A percentile compares a stretch with the other conserved stretches of the same genome.
Evolutionary conservation across 2,329 filamentous ascomycete species (phyloP).

Genomic region (Talaromyces funiculosus): DNA sequence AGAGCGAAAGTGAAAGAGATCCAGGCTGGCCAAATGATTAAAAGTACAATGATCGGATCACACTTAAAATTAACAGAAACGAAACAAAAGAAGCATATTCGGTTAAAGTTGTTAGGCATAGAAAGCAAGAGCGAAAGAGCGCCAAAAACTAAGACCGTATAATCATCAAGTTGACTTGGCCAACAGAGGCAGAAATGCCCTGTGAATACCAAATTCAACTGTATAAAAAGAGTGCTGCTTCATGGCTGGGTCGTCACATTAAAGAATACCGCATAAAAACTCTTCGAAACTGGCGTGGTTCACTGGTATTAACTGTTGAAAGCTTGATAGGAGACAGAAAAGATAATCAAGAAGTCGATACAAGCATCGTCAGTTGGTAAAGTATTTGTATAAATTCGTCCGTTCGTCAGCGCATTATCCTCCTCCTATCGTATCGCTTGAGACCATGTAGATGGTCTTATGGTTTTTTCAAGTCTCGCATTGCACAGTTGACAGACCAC

Average conservation of each 20-base stretch:
- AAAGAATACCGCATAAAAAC: not conserved
- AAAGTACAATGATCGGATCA: not conserved
- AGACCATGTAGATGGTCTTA: not conserved
- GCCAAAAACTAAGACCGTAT: conserved; percentile 1
- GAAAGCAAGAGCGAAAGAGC: not conserved
- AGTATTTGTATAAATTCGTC: conserved; percentile 2
- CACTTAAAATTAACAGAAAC: not conserved
- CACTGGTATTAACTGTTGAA: not conserved
- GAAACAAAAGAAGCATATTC: not conserved
- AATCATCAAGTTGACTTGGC: not conserved
- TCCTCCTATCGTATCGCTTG: not conserved
- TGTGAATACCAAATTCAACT: not conserved
- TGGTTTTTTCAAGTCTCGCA: no score
- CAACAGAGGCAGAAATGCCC: not conserved
- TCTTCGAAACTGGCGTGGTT: not conserved
- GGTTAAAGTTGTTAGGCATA: not conserved
- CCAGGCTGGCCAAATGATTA: not conserved
- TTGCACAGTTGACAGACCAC: not conserved
- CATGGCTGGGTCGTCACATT: conserved; percentile 1
- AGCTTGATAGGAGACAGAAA: not conserved
- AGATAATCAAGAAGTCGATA: not conserved
- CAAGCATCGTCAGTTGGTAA: conserved; percentile 10
- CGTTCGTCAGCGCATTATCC: conserved; percentile 9
- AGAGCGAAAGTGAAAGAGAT: not conserved
- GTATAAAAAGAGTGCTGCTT: conserved; percentile 7